Evolutionary conservation across 495 filamentous ascomycete genomes (phyloP).

Genomic region (Penicillium alfredii): DNA sequence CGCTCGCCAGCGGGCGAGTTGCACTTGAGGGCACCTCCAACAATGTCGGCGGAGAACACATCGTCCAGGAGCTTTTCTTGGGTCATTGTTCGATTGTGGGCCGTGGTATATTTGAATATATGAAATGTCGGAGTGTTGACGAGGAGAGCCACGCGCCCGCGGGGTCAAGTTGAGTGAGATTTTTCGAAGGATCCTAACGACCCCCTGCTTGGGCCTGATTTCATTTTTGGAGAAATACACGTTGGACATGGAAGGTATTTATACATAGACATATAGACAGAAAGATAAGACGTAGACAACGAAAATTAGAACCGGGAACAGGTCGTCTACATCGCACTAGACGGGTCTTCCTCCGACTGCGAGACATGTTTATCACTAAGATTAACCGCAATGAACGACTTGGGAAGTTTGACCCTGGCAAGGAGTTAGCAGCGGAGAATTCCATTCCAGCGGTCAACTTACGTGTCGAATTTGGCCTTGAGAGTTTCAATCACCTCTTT

Average conservation of each 20-base stretch:
- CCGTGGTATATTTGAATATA: too few species aligned
- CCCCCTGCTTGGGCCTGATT: too few species aligned
- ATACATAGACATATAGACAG: too few species aligned
- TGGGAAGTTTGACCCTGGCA: conserved; percentile 82
- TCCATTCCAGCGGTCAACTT: conserved; percentile 31
- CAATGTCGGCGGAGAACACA: conserved; percentile 3
- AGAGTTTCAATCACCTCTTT: conserved; percentile 91
- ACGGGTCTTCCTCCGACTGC: conserved; percentile 4
- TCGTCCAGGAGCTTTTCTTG: too few species aligned
- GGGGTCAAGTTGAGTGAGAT: not conserved
- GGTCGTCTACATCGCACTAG: not conserved
- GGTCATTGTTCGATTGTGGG: too few species aligned
- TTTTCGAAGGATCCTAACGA: conserved; percentile 1
- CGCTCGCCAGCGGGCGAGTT: conserved; percentile 10
- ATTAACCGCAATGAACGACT: conserved; percentile 67
- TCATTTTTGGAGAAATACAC: too few species aligned
- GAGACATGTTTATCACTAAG: conserved; percentile 25
- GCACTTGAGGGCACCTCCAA: conserved; percentile 14
- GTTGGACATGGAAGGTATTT: too few species aligned
- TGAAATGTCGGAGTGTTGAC: too few species aligned
- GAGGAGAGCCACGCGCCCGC: too few species aligned
- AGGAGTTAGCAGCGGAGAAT: conserved; percentile 5
- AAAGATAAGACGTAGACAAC: too few species aligned
- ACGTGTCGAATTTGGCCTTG: conserved; percentile 90
- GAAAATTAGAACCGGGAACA: conserved; percentile 2